Conservation (phyloP, 108 stramenopile species). For the Discostella stelligeroides region DNA sequence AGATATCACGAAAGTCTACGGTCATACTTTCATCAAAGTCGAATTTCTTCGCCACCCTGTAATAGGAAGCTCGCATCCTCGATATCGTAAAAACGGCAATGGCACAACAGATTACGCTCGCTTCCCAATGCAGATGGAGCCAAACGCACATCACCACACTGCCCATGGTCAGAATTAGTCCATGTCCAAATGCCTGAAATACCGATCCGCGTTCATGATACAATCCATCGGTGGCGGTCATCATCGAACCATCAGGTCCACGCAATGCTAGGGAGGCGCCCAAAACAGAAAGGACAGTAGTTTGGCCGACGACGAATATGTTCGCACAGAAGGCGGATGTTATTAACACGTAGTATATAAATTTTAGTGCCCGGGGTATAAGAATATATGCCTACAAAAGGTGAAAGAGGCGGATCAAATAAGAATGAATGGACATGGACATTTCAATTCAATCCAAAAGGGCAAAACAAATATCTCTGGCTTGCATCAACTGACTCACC, state of each 20-base stretch:
- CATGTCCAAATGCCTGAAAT: slow-evolving; percentile 75
- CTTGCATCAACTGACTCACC: slow-evolving; percentile 56
- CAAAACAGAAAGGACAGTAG: slow-evolving; percentile 78
- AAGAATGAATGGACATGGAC: slow-evolving; percentile 2
- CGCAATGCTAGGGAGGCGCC: slow-evolving; percentile 85
- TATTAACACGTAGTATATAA: slow-evolving; percentile 79
- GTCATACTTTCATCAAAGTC: slow-evolving; percentile 84
- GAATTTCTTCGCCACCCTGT: slow-evolving; percentile 67
- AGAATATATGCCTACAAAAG: slow-evolving; percentile 10
- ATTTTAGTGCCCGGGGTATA: slow-evolving; percentile 61
- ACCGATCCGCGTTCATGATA: slow-evolving; percentile 77
- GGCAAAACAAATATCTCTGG: neutral
- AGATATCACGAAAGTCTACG: slow-evolving; percentile 83
- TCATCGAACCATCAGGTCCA: slow-evolving; percentile 92
- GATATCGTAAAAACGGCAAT: slow-evolving; percentile 58
- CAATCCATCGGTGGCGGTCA: slow-evolving; percentile 89
- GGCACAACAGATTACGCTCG: slow-evolving; percentile 64
- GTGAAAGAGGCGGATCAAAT: neutral
- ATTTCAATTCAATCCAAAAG: neutral
- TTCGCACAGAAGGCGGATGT: slow-evolving; percentile 86
- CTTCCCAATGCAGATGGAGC: slow-evolving; percentile 79
- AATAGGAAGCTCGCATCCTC: slow-evolving; percentile 65
- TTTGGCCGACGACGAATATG: slow-evolving; percentile 84
- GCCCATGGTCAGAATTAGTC: slow-evolving; percentile 55
- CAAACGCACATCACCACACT: slow-evolving; percentile 59